These are phyloP conservation scores for Lachancea mirantina DNA, from an alignment of 805 yeast genomes.

Conservation along the genomic window DNA sequence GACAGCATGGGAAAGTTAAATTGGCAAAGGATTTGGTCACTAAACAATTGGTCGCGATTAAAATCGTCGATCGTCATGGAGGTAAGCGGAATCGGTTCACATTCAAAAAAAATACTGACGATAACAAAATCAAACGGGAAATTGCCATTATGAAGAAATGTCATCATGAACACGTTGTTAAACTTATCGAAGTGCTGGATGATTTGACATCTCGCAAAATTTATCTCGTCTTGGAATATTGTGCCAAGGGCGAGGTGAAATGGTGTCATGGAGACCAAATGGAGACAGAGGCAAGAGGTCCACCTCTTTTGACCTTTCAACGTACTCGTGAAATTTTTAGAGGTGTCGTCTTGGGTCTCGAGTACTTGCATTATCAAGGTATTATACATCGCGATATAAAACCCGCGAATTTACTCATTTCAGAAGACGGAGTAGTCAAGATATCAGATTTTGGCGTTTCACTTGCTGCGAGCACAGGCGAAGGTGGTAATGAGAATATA, in stretches of 20 bases:
- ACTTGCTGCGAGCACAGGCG: slow-evolving; percentile 41
- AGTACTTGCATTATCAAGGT: slow-evolving; percentile 83
- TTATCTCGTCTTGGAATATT: slow-evolving; percentile 81
- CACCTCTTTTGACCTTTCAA: slow-evolving; percentile 61
- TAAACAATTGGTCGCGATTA: slow-evolving; percentile 76
- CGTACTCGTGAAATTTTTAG: slow-evolving; percentile 68
- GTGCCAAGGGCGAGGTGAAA: slow-evolving; percentile 82
- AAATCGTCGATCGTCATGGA: slow-evolving; percentile 73
- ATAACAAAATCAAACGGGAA: slow-evolving; percentile 73
- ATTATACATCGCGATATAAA: slow-evolving; percentile 93
- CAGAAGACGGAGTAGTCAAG: slow-evolving; percentile 66
- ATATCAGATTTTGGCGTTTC: slow-evolving; percentile 97
- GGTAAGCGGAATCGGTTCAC: slow-evolving; percentile 24
- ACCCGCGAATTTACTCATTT: slow-evolving; percentile 81
- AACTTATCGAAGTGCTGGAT: slow-evolving; percentile 78
- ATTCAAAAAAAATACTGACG: slow-evolving; percentile 45
- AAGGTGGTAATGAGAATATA: slow-evolving; percentile 14
- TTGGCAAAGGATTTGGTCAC: slow-evolving; percentile 68
- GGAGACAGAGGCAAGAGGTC: slow-evolving; percentile 36
- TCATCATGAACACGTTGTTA: slow-evolving; percentile 87
- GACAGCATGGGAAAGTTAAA: slow-evolving; percentile 99
- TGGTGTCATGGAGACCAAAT: slow-evolving; percentile 51
- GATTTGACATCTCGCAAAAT: slow-evolving; percentile 78
- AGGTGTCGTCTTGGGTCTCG: slow-evolving; percentile 81
- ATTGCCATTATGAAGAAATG: slow-evolving; percentile 92